These are phyloP conservation scores for Pichia phayaonensis DNA, from an alignment of 805 yeast species.

Conservation along the genomic window DNA sequence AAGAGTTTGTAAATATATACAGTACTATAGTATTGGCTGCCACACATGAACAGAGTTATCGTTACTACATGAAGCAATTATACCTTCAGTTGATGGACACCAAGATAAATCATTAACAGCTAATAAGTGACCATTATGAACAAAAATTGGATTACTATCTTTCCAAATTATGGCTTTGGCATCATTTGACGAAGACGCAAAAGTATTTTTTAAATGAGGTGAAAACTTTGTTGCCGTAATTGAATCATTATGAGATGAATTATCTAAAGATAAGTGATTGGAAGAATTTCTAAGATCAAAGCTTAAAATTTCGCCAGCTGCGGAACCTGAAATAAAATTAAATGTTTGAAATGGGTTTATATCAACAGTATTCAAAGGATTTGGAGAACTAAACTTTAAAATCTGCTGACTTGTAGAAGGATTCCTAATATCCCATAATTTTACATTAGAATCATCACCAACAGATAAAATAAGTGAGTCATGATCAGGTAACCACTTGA, in stretches of 20 bases:
- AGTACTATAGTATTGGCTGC: conserved; percentile 47
- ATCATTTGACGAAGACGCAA: conserved; percentile 66
- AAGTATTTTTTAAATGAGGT: conserved; percentile 40
- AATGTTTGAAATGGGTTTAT: conserved; percentile 51
- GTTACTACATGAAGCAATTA: conserved; percentile 70
- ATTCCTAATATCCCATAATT: conserved; percentile 48
- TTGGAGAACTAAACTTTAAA: neutral
- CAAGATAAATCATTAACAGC: conserved; percentile 80
- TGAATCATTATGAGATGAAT: conserved; percentile 39
- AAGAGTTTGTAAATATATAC: neutral
- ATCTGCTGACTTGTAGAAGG: conserved; percentile 12
- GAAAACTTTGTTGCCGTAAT: conserved; percentile 72
- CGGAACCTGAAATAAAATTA: conserved; percentile 62
- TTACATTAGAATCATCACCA: conserved; percentile 53
- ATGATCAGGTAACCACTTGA: conserved; percentile 61
- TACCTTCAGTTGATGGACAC: conserved; percentile 66
- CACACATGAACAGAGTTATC: conserved; percentile 86
- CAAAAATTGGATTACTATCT: conserved; percentile 38
- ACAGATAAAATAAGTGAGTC: conserved; percentile 54
- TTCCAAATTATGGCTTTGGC: conserved; percentile 60
- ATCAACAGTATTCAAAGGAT: conserved; percentile 44
- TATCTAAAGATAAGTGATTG: conserved; percentile 24
- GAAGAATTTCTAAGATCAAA: conserved; percentile 57
- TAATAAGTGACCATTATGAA: conserved; percentile 82
- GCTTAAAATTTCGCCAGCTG: conserved; percentile 44